Conservation (phyloP, 768 basidiomycete genomes). For the Amanita rubescens region DNA sequence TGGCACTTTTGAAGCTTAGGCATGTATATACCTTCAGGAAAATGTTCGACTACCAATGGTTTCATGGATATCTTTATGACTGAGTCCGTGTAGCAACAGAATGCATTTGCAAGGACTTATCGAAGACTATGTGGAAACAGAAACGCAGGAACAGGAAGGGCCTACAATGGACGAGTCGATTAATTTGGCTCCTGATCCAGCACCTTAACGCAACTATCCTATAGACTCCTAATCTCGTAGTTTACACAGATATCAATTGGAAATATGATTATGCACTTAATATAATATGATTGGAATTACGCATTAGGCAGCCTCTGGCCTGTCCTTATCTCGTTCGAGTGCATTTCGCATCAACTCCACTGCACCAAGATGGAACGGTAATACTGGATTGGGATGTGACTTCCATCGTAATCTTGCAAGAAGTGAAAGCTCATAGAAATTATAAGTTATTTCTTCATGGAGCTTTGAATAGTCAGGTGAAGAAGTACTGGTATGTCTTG, state of each 20-base stretch:
- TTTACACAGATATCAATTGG: neutral
- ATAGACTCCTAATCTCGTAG: neutral
- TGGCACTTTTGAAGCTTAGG: too few species aligned
- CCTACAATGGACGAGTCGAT: too few species aligned
- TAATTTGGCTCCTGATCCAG: too few species aligned
- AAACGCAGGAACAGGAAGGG: too few species aligned
- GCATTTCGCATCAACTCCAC: slow-evolving; percentile 53
- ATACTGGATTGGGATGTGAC: slow-evolving; percentile 38
- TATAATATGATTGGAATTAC: neutral
- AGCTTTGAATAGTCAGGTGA: slow-evolving; percentile 23
- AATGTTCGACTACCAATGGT: too few species aligned
- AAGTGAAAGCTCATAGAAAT: slow-evolving; percentile 63
- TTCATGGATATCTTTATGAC: too few species aligned
- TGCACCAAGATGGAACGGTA: slow-evolving; percentile 73
- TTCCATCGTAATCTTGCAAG: slow-evolving; percentile 46
- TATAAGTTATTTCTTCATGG: slow-evolving; percentile 53
- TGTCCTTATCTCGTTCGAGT: slow-evolving; percentile 26
- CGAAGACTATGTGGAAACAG: too few species aligned
- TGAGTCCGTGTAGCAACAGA: too few species aligned
- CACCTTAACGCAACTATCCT: too few species aligned
- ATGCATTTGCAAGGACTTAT: too few species aligned
- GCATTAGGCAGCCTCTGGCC: neutral
- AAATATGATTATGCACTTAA: neutral
- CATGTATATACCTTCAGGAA: too few species aligned
- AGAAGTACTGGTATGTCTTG: slow-evolving; percentile 21